A percentile compares a stretch with the other conserved stretches of the same genome.
Conservation (phyloP, 2,329 filamentous ascomycete genomes). For the Beauveria asiatica region DNA sequence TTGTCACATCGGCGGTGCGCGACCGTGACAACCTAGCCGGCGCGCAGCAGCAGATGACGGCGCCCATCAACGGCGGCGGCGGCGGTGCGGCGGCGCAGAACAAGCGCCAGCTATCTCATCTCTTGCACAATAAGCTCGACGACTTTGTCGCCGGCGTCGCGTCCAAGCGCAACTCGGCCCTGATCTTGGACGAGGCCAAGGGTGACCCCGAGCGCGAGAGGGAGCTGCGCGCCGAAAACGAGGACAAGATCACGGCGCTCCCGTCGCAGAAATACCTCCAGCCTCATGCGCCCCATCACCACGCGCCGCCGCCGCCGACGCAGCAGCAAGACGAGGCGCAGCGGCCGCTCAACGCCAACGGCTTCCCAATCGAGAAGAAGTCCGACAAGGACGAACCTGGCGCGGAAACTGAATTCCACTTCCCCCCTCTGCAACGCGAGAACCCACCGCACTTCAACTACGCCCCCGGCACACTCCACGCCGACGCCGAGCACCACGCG, state of each 20-base stretch:
- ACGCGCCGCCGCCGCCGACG: conserved; percentile 20
- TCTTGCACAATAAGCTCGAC: conserved; percentile 80
- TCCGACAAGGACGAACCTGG: conserved; percentile 21
- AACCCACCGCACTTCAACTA: conserved; percentile 52
- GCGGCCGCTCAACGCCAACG: conserved; percentile 39
- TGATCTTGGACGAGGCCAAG: conserved; percentile 73
- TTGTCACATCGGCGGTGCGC: conserved; percentile 64
- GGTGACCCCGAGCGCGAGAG: conserved; percentile 72
- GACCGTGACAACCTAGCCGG: conserved; percentile 21
- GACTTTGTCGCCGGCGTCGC: conserved; percentile 81
- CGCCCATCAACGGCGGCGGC: conserved; percentile 26
- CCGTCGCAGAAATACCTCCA: conserved; percentile 60
- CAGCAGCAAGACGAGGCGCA: conserved; percentile 38
- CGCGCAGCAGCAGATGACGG: conserved; percentile 31
- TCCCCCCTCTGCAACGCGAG: conserved; percentile 43
- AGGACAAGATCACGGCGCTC: conserved; percentile 76
- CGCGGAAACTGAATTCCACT: conserved; percentile 42
- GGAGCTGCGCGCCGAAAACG: conserved; percentile 70
- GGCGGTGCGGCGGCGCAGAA: conserved; percentile 9
- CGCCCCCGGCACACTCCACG: conserved; percentile 38
- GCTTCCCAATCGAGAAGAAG: conserved; percentile 36
- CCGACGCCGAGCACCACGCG: conserved; percentile 12
- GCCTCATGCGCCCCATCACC: conserved; percentile 30
- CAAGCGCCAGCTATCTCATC: conserved; percentile 56
- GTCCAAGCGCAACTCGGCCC: conserved; percentile 74